phyloP scores from a whole-genome alignment of 148 eudicot species.

The Rhododendron henanense region DNA sequence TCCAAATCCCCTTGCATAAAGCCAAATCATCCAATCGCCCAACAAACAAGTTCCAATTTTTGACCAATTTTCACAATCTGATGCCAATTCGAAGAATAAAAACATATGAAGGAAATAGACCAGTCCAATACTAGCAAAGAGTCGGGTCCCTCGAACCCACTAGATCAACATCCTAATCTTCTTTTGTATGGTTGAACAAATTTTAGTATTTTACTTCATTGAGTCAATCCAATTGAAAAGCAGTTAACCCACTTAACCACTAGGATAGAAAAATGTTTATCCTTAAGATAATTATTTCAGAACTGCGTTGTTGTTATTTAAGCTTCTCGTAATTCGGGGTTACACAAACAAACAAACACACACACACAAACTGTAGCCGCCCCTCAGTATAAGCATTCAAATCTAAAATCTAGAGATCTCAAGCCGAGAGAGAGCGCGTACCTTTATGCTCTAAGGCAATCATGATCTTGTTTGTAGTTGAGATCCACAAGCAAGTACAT shows the following conservation, averaged over 20 bases:
- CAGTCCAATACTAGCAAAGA: background rate
- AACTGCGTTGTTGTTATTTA: background rate
- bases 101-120: background rate
- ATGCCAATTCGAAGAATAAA: background rate
- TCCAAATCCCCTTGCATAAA: background rate
- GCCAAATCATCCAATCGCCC: background rate
- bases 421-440: slow-evolving; percentile 10
- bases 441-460: slow-evolving; percentile 59
- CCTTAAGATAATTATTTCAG: background rate
- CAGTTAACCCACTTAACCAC: background rate
- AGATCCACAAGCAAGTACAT: slow-evolving; percentile 58
- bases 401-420: slow-evolving; percentile 5
- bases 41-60: background rate
- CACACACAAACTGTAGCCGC: background rate
- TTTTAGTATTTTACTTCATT: background rate
- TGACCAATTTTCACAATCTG: background rate
- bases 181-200: background rate
- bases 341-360: background rate
- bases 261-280: background rate
- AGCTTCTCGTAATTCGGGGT: background rate
- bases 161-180: background rate
- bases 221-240: background rate
- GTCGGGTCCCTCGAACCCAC: too few relatives aligned
- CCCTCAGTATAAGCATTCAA: background rate
- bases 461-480: slow-evolving; percentile 44